Conservation (phyloP, 164 flowering plant genomes). For the Stephania japonica region DNA sequence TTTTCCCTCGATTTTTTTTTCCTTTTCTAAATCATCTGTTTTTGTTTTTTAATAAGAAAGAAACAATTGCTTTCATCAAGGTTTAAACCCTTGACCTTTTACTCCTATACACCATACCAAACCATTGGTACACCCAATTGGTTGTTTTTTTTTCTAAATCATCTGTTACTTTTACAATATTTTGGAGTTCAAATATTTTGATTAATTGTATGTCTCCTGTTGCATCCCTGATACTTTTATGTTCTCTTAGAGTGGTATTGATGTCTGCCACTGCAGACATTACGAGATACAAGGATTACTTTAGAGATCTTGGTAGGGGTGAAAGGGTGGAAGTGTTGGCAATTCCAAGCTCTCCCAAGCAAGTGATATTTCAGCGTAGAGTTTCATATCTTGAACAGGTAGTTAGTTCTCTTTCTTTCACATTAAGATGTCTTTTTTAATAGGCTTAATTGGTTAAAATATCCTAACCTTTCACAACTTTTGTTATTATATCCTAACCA, state of each 20-base stretch:
- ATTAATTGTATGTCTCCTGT: not conserved
- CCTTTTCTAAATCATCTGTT: not conserved
- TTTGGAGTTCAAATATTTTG: not conserved
- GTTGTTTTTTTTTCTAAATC: not conserved
- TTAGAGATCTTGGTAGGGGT: constrained; percentile 79
- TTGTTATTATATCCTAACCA: no score
- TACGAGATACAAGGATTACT: constrained; percentile 76
- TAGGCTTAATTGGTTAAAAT: no score
- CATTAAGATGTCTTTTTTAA: not conserved
- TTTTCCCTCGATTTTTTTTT: not conserved
- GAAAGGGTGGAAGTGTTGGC: constrained; percentile 94
- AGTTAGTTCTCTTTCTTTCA: constrained; percentile 4
- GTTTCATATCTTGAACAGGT: constrained; percentile 91
- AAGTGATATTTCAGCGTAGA: constrained; percentile 49
- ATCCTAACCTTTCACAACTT: no score
- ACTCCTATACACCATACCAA: no score
- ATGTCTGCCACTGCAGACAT: constrained; percentile 99
- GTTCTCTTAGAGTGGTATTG: constrained; percentile 68
- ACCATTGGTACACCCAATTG: no score
- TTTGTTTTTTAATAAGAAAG: no score
- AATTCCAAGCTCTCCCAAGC: constrained; percentile 60
- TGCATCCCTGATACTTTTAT: constrained; percentile 10
- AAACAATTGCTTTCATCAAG: no score
- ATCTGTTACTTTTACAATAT: not conserved
- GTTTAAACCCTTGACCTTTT: no score